Percentiles rank a stretch among this genome's conserved stretches.
These are phyloP conservation scores for Solanum sejunctum DNA, from an alignment of 257 asterid genomes.

Conservation along the genomic window DNA sequence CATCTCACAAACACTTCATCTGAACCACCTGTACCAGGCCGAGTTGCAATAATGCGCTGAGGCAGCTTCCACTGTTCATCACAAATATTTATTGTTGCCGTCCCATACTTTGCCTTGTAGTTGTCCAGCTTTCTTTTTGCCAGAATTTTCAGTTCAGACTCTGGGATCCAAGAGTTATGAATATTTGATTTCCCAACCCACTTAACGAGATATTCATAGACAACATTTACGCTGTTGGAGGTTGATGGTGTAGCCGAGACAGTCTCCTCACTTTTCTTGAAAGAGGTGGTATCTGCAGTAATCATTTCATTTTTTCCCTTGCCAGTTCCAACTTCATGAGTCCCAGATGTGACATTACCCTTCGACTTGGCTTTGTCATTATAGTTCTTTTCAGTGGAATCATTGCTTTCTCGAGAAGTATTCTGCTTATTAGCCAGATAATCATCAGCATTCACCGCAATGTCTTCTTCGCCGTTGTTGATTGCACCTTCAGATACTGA, in stretches of 20 bases:
- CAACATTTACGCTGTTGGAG: constrained; percentile 17
- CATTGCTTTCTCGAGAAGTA: constrained; percentile 8
- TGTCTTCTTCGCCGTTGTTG: constrained; percentile 17
- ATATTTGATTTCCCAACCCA: constrained; percentile 95
- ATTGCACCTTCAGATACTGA: constrained; percentile 21
- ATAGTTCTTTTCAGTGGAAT: constrained; percentile 7
- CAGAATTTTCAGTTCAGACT: constrained; percentile 62
- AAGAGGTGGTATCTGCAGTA: constrained; percentile 9
- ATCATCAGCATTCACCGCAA: constrained; percentile 12
- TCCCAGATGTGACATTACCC: constrained; percentile 13
- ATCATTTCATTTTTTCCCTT: constrained; percentile 22
- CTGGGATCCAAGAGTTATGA: constrained; percentile 84
- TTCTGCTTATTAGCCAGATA: constrained; percentile 13
- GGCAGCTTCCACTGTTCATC: constrained; percentile 90
- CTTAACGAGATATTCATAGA: constrained; percentile 77
- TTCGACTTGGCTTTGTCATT: background rate
- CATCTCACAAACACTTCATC: constrained; percentile 76
- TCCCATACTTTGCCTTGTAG: constrained; percentile 84
- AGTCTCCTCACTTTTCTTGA: constrained; percentile 29
- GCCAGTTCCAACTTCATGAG: constrained; percentile 31
- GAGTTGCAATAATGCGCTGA: constrained; percentile 69
- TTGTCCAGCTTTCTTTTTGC: constrained; percentile 88
- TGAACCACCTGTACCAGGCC: constrained; percentile 50
- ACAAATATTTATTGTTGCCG: constrained; percentile 56
- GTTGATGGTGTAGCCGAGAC: constrained; percentile 16